A percentile compares a stretch with the other conserved stretches of the same genome.
These are phyloP conservation scores for Salix purpurea DNA, from an alignment of 345 rosid genomes.

Conservation along the genomic window DNA sequence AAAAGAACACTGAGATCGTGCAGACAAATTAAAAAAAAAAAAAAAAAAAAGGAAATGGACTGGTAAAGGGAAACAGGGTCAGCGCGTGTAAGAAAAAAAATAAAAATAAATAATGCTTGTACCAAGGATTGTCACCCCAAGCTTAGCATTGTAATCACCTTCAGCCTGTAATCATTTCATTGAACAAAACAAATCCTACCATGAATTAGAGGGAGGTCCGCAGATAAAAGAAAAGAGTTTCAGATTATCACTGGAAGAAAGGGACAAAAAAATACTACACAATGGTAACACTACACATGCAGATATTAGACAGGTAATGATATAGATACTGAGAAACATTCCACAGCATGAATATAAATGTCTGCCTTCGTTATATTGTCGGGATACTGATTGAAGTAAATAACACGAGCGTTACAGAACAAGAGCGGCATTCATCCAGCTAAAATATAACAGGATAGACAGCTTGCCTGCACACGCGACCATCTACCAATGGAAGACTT, in stretches of 20 bases:
- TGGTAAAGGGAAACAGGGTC: neutral
- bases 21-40: neutral
- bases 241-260: neutral
- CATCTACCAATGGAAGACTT: slow-evolving; percentile 31
- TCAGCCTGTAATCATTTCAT: slow-evolving; percentile 16
- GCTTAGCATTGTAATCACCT: slow-evolving; percentile 27
- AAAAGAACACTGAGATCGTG: neutral
- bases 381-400: neutral
- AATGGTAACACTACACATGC: neutral
- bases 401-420: no score
- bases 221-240: neutral
- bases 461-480: slow-evolving; percentile 33
- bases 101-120: neutral
- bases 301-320: neutral
- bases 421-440: neutral
- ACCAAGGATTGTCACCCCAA: slow-evolving; percentile 29
- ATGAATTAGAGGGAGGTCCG: neutral
- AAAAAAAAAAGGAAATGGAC: neutral
- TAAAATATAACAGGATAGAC: neutral
- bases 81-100: neutral
- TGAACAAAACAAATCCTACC: neutral
- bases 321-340: neutral
- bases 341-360: neutral
- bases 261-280: neutral
- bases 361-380: neutral